A percentile compares a stretch with the other conserved stretches of the same genome.
Conservation (phyloP, 2,329 filamentous ascomycete species). For the Paramyrothecium sp. region DNA sequence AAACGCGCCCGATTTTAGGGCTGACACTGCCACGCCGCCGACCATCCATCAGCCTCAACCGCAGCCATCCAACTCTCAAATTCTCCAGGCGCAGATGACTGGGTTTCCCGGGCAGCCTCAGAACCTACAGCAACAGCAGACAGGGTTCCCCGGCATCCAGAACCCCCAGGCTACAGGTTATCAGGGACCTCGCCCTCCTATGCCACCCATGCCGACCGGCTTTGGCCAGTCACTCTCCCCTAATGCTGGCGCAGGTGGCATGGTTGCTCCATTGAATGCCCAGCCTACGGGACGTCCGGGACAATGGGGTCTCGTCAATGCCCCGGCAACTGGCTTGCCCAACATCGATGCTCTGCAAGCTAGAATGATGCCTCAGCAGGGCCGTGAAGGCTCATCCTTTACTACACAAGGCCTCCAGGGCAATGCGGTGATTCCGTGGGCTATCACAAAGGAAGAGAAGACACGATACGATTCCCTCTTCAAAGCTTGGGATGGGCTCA, state of each 20-base stretch:
- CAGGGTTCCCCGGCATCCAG: slow-evolving; percentile 65
- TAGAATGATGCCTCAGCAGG: slow-evolving; percentile 96
- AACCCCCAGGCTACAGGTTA: slow-evolving; percentile 79
- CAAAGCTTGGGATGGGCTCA: slow-evolving; percentile 92
- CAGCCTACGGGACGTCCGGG: slow-evolving; percentile 92
- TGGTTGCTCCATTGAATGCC: slow-evolving; percentile 71
- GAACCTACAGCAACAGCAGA: slow-evolving; percentile 65
- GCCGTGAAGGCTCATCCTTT: slow-evolving; percentile 78
- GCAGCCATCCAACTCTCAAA: slow-evolving; percentile 68
- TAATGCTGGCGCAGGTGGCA: slow-evolving; percentile 45
- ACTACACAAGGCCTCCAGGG: slow-evolving; percentile 86
- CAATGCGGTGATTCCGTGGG: slow-evolving; percentile 96
- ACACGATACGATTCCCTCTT: slow-evolving; percentile 94
- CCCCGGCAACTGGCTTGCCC: slow-evolving; percentile 81
- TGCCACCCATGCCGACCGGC: slow-evolving; percentile 74
- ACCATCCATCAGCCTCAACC: slow-evolving; percentile 69
- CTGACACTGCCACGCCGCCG: slow-evolving; percentile 47
- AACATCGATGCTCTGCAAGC: slow-evolving; percentile 92
- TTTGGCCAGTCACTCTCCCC: slow-evolving; percentile 56
- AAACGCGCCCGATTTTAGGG: slow-evolving; percentile 70
- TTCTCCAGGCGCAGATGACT: slow-evolving; percentile 66
- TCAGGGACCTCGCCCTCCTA: slow-evolving; percentile 79
- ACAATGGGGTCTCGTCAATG: slow-evolving; percentile 98
- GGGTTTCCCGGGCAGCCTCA: slow-evolving; percentile 60
- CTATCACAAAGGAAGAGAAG: slow-evolving; percentile 98